These are phyloP conservation scores for Trichoderma simmonsii DNA, from an alignment of 2,329 filamentous ascomycete genomes.

Conservation along the genomic window DNA sequence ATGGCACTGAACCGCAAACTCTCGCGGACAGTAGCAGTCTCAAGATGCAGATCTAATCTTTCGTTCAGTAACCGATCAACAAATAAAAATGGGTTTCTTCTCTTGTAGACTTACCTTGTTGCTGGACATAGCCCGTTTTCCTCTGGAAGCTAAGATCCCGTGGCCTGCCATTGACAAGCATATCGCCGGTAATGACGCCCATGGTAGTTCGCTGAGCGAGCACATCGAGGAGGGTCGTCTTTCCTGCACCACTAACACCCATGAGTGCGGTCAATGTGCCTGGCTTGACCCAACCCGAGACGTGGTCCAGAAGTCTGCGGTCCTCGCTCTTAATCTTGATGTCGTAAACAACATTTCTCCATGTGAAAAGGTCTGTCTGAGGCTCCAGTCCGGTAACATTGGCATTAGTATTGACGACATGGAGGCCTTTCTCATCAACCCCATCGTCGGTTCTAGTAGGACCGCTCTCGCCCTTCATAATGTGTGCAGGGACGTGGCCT, in stretches of 20 bases:
- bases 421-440: constrained; percentile 24
- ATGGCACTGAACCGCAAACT: constrained; percentile 54
- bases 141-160: constrained; percentile 58
- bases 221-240: constrained; percentile 43
- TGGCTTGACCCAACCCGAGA: constrained; percentile 86
- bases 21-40: constrained; percentile 54
- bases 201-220: constrained; percentile 51
- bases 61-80: too few species aligned
- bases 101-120: constrained; percentile 46
- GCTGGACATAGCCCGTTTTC: constrained; percentile 65
- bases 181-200: constrained; percentile 63
- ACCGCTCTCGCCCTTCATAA: constrained; percentile 33
- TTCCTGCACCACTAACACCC: constrained; percentile 53
- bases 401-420: not conserved
- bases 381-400: constrained; percentile 31
- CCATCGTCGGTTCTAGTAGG: constrained; percentile 31
- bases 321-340: constrained; percentile 69
- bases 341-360: constrained; percentile 70
- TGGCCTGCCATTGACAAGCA: constrained; percentile 60
- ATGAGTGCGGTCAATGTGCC: constrained; percentile 80
- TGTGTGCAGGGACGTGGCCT: constrained; percentile 47
- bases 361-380: constrained; percentile 66
- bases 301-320: constrained; percentile 71
- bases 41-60: constrained; percentile 49
- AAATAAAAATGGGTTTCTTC: not conserved